Evolutionary conservation across 1,284 basidiomycete genomes (phyloP).

Genomic region (Pisolithus thermaeus): DNA sequence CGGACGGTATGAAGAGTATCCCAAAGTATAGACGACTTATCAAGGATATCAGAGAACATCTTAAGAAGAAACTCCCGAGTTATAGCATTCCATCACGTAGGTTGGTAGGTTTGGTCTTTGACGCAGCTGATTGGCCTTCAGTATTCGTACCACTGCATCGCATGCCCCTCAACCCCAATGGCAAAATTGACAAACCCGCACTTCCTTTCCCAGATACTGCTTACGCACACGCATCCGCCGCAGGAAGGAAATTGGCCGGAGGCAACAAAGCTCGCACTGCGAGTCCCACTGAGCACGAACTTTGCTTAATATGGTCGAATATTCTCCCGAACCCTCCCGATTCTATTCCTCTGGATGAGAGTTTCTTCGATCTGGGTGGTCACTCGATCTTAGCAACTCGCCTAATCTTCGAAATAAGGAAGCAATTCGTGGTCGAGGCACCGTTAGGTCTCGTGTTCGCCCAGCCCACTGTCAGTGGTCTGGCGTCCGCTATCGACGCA

Average conservation of each 20-base stretch:
- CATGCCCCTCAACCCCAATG: slow-evolving; percentile 98
- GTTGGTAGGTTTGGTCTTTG: slow-evolving; percentile 38
- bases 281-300: slow-evolving; percentile 73
- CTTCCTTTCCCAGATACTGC: slow-evolving; percentile 98
- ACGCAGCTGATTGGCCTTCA: slow-evolving; percentile 25
- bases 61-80: slow-evolving; percentile 95
- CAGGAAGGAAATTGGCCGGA: slow-evolving; percentile 28
- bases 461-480: slow-evolving; percentile 79
- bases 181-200: slow-evolving; percentile 98
- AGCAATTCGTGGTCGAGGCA: slow-evolving; percentile 86
- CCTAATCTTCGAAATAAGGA: slow-evolving; percentile 95
- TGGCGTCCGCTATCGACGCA: slow-evolving; percentile 76
- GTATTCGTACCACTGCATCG: slow-evolving; percentile 93
- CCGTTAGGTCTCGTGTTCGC: slow-evolving; percentile 94
- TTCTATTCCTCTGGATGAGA: slow-evolving; percentile 85
- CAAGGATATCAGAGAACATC: slow-evolving; percentile 90
- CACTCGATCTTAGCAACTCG: slow-evolving; percentile 98
- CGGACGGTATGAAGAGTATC: slow-evolving; percentile 63
- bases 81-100: slow-evolving; percentile 84
- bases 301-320: slow-evolving; percentile 79
- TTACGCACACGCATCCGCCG: slow-evolving; percentile 47
- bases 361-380: slow-evolving; percentile 97
- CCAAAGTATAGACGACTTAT: slow-evolving; percentile 83
- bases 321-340: slow-evolving; percentile 81
- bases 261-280: slow-evolving; percentile 32